A percentile compares a stretch with the other conserved stretches of the same genome.
Conservation (phyloP, 179 eudicot species). For the Carnegiea gigantea region DNA sequence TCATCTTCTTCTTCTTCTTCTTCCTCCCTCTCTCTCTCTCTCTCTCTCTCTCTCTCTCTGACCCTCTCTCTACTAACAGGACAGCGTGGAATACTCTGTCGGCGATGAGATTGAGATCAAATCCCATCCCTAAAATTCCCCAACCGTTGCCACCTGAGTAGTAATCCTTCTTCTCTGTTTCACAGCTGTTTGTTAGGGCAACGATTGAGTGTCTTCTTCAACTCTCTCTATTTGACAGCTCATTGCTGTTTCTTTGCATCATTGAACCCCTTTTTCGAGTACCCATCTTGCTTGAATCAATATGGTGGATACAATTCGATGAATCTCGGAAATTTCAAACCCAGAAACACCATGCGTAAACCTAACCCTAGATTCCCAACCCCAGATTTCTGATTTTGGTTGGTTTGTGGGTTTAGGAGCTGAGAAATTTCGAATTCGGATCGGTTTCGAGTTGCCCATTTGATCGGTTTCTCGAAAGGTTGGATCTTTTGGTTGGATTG, state of each 20-base stretch:
- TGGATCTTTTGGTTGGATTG: neutral
- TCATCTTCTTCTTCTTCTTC: neutral
- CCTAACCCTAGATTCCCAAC: slow-evolving; percentile 26
- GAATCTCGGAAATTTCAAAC: neutral
- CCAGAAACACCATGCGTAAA: no score
- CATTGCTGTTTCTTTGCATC: neutral
- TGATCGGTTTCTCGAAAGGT: neutral
- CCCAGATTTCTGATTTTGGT: neutral
- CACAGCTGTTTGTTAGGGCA: neutral
- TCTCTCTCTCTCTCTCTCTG: neutral
- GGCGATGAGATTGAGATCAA: neutral
- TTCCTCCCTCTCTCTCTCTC: neutral
- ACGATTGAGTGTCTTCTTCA: neutral
- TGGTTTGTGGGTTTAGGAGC: slow-evolving; percentile 1
- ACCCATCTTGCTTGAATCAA: neutral
- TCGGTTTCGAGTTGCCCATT: neutral
- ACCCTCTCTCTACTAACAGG: neutral
- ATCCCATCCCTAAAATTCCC: neutral
- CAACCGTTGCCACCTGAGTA: neutral
- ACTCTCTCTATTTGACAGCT: slow-evolving; percentile 10
- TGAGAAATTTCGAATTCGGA: neutral
- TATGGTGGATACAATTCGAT: slow-evolving; percentile 6
- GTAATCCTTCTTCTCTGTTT: neutral
- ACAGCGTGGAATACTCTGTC: slow-evolving; percentile 22
- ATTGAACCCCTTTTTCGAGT: neutral